These are phyloP conservation scores for Microbotryomycetes sp. DNA, from an alignment of 1,284 basidiomycete genomes.

Conservation along the genomic window DNA sequence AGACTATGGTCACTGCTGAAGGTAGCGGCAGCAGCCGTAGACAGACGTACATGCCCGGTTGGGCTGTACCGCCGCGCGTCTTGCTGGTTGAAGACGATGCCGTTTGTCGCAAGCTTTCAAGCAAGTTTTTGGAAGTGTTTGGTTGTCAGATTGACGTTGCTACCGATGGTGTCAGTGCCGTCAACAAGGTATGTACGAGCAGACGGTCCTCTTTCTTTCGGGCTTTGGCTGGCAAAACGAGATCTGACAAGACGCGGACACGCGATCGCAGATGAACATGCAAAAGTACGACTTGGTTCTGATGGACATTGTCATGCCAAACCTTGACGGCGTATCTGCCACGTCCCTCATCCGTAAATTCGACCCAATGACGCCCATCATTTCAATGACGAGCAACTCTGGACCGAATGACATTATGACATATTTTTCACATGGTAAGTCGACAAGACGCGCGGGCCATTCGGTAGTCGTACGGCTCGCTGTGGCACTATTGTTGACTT, in stretches of 20 bases:
- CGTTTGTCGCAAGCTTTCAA: constrained; percentile 76
- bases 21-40: background rate
- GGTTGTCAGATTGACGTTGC: constrained; percentile 92
- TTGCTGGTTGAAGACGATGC: constrained; percentile 92
- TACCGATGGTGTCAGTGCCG: constrained; percentile 83
- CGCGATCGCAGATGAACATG: constrained; percentile 49
- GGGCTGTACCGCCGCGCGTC: constrained; percentile 49
- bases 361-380: constrained; percentile 89
- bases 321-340: constrained; percentile 76
- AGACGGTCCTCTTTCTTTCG: background rate
- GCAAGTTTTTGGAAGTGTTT: constrained; percentile 91
- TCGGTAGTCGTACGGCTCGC: constrained; percentile 80
- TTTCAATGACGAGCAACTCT: constrained; percentile 92
- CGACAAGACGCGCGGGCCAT: constrained; percentile 65
- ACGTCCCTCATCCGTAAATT: constrained; percentile 90
- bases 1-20: too few relatives aligned
- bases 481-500: constrained; percentile 50
- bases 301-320: constrained; percentile 95
- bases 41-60: constrained; percentile 69
- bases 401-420: constrained; percentile 84
- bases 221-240: too few relatives aligned
- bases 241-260: background rate
- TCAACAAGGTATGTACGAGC: constrained; percentile 72
- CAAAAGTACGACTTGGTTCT: constrained; percentile 87
- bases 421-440: constrained; percentile 69